A percentile compares a stretch with the other conserved stretches of the same genome.
Evolutionary conservation across 2,329 filamentous ascomycete genomes (phyloP).

Genomic region (Cephalotrichum gorgonifer): DNA sequence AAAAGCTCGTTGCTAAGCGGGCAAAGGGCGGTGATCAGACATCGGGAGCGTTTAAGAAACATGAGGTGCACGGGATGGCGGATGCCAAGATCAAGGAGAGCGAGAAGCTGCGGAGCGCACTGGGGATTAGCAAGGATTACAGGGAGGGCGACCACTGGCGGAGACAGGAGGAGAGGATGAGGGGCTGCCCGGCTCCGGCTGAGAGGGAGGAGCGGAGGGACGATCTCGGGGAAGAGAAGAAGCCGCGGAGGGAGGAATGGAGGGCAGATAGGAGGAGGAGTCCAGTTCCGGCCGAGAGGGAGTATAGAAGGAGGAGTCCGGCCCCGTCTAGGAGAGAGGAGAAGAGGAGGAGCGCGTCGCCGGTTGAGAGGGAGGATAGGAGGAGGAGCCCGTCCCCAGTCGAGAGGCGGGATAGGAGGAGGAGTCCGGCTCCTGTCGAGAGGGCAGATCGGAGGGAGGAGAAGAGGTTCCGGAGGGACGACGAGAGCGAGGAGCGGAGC

Average conservation of each 20-base stretch:
- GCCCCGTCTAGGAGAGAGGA: too few relatives aligned
- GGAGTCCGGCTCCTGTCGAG: too few relatives aligned
- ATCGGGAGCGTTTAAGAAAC: constrained; percentile 56
- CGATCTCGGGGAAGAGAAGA: constrained; percentile 4
- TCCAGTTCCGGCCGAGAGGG: too few relatives aligned
- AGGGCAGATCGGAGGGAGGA: too few relatives aligned
- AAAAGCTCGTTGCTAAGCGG: constrained; percentile 28
- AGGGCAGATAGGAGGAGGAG: not conserved
- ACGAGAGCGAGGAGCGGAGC: too few relatives aligned
- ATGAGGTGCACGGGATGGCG: constrained; percentile 93
- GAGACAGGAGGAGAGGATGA: constrained; percentile 63
- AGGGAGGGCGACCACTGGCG: constrained; percentile 81
- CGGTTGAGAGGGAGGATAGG: too few relatives aligned
- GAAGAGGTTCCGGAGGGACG: too few relatives aligned
- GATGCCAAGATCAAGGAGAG: constrained; percentile 95
- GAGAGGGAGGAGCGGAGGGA: constrained; percentile 7
- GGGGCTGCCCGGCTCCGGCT: constrained; percentile 23
- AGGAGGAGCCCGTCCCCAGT: too few relatives aligned
- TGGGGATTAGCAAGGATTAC: constrained; percentile 80
- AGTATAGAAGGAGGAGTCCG: too few relatives aligned
- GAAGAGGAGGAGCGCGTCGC: too few relatives aligned
- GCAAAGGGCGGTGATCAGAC: constrained; percentile 15
- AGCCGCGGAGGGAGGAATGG: not conserved
- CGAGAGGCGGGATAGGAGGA: too few relatives aligned
- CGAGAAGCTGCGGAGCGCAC: constrained; percentile 72